Conservation (phyloP, 495 filamentous ascomycete species). For the Neurospora tetrasperma region DNA sequence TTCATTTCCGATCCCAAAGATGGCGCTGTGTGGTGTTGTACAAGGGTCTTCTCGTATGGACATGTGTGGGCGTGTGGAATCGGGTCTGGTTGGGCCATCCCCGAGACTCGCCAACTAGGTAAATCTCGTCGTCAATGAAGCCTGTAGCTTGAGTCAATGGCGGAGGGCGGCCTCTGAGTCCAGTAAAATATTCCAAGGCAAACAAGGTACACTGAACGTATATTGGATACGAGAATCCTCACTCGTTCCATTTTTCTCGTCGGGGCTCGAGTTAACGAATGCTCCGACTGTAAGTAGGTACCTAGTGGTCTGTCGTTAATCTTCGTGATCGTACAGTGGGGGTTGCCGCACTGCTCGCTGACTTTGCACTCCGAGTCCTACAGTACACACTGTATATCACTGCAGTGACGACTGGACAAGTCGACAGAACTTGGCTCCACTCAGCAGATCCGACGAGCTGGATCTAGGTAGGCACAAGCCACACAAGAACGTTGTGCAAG, state of each 20-base stretch:
- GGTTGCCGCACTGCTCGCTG: not conserved
- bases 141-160: not conserved
- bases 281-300: not conserved
- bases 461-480: not conserved
- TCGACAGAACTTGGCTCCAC: not conserved
- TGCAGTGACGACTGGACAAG: not conserved
- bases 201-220: not conserved
- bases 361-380: not conserved
- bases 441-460: not conserved
- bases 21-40: no score
- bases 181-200: not conserved
- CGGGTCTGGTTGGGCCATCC: not conserved
- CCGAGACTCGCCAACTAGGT: not conserved
- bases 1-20: no score
- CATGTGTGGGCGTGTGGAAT: not conserved
- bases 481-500: not conserved
- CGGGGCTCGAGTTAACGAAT: not conserved
- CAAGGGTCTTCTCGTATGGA: not conserved
- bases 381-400: not conserved
- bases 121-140: not conserved
- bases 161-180: not conserved
- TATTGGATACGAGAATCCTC: not conserved
- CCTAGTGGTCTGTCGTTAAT: not conserved
- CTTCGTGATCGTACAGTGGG: not conserved
- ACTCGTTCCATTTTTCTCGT: not conserved